phyloP scores from a whole-genome alignment of 163 green algal species.

The Volvox carteri region DNA sequence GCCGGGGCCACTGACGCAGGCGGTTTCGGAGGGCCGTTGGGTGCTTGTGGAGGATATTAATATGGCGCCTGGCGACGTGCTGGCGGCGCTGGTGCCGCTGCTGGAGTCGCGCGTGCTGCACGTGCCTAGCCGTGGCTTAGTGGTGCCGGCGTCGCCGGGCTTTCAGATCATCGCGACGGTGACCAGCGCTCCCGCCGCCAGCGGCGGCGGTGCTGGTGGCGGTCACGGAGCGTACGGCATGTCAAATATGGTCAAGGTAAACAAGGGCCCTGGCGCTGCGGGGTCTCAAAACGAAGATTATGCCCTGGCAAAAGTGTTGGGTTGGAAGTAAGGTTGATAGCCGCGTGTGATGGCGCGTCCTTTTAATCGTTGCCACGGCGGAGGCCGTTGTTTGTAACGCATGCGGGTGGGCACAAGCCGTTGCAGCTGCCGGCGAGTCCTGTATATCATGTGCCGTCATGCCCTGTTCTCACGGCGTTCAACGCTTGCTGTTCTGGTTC shows the following conservation, averaged over 20 bases:
- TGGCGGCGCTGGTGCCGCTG: constrained; percentile 91
- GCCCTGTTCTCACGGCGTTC: too few species aligned
- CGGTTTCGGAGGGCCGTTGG: constrained; percentile 91
- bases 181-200: constrained; percentile 68
- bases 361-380: too few species aligned
- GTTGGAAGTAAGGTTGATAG: too few species aligned
- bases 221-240: constrained; percentile 72
- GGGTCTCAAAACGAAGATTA: too few species aligned
- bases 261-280: not conserved
- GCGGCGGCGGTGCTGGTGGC: constrained; percentile 27
- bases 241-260: constrained; percentile 72
- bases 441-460: not conserved
- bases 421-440: not conserved
- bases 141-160: constrained; percentile 80
- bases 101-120: constrained; percentile 89
- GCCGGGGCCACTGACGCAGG: constrained; percentile 93
- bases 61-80: constrained; percentile 92
- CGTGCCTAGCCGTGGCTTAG: constrained; percentile 87
- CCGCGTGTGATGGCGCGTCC: too few species aligned
- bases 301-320: too few species aligned
- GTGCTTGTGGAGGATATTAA: constrained; percentile 97
- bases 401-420: too few species aligned
- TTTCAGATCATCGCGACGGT: constrained; percentile 96
- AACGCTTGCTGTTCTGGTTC: too few species aligned
- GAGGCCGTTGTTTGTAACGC: too few species aligned